Base-by-base conservation (phyloP, 495 filamentous ascomycete genomes). In the Saxophila tyrrhenica region DNA sequence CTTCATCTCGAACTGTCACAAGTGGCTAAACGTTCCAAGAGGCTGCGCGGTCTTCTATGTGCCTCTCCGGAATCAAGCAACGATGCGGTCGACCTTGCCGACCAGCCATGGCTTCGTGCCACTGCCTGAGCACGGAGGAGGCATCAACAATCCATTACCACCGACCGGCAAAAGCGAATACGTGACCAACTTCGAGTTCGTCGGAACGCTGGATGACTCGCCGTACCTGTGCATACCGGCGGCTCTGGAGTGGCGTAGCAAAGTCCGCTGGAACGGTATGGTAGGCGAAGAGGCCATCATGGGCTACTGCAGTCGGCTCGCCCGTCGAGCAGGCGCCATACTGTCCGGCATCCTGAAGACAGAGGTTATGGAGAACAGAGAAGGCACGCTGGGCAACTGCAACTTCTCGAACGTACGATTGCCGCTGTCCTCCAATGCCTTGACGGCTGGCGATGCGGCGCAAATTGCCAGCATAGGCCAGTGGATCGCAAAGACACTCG, bases 1-100 rank as follows among this genome's bases (percentile, higher is more conserved):
- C 67, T 82, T 94, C 57, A 76, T 87, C 9, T 80, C 73, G 21
- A 95, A 95, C 64, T 80, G 79, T 60, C 87, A 96, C 69, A 97
- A 96, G 78, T 97, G 91, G 91, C 77, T 95, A 16, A 86, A 80
- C 61, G 79, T 81, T 11, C 91, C 89, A n/a, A 79, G 91, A 41
- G 81, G 80, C 23, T 86, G 80, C 60, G 87, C 89, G 1, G 73
- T 89, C 0, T 77, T 96, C 47, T 86, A 94, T 65, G 87, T 94
- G 1, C 81, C 86, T 0, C 51, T 69, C 10, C 74, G 79, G 13
- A 84, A 94, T 63, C 91, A 95, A 62, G 69, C 69, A 21, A 64
- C 90, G 20, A 78, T 95, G 19, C 80, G 86, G 13, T 80, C 81
- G 10, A 83, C 84, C 0, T 56, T 95, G 25, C 89, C 91, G 11